These are phyloP conservation scores for Eutrema yunnanense DNA, from an alignment of 345 rosid species.

Conservation along the genomic window DNA sequence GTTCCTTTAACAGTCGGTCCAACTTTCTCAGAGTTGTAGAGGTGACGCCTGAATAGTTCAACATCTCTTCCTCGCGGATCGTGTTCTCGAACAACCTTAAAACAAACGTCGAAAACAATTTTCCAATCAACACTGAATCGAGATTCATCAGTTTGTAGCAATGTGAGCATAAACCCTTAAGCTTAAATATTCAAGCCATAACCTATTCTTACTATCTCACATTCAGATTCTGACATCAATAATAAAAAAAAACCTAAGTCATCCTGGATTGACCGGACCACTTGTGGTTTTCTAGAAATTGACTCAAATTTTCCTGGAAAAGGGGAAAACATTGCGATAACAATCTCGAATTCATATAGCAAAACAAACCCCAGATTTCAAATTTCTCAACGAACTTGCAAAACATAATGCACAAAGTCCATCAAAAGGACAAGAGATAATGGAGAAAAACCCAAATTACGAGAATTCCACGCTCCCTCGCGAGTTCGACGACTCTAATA, in stretches of 20 bases:
- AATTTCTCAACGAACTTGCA: not conserved
- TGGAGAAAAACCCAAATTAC: constrained; percentile 60
- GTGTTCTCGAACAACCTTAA: constrained; percentile 72
- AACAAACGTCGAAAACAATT: too few relatives aligned
- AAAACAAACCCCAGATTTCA: not conserved
- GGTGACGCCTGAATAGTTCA: constrained; percentile 61
- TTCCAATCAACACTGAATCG: not conserved
- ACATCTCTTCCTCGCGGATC: constrained; percentile 78
- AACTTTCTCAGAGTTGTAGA: constrained; percentile 43
- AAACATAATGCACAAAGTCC: not conserved
- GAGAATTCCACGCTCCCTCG: constrained; percentile 70
- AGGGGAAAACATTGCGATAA: not conserved
- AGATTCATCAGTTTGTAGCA: not conserved
- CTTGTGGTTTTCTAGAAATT: too few relatives aligned
- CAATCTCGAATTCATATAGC: not conserved
- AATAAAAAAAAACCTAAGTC: too few relatives aligned
- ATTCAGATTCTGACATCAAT: not conserved
- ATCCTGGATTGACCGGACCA: not conserved
- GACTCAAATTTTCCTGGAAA: too few relatives aligned
- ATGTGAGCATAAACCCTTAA: not conserved
- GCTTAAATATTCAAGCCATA: not conserved
- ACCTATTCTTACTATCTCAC: not conserved
- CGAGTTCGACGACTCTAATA: constrained; percentile 52
- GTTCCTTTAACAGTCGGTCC: constrained; percentile 62
- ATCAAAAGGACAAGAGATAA: constrained; percentile 2